Evolutionary conservation across 2,329 filamentous ascomycete genomes (phyloP).

Genomic region (Pseudocercospora pini-densiflorae): DNA sequence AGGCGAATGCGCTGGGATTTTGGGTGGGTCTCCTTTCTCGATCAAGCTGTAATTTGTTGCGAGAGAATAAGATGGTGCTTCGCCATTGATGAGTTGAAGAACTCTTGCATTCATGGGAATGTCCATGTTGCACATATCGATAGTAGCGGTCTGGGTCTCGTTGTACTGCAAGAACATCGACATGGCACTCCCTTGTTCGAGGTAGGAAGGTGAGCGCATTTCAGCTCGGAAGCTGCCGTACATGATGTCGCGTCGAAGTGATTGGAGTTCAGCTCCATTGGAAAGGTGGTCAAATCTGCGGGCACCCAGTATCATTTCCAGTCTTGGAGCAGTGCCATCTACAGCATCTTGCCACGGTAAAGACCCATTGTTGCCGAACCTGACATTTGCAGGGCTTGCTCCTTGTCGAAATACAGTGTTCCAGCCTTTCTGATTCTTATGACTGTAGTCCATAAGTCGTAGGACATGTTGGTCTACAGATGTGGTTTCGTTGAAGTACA

Average conservation of each 20-base stretch:
- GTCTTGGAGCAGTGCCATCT: slow-evolving; percentile 25
- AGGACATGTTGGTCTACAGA: slow-evolving; percentile 43
- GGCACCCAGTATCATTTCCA: slow-evolving; percentile 29
- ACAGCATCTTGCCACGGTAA: slow-evolving; percentile 28
- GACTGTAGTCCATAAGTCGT: slow-evolving; percentile 45
- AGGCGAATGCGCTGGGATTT: slow-evolving; percentile 41
- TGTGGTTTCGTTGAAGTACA: slow-evolving; percentile 57
- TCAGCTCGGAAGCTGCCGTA: slow-evolving; percentile 53
- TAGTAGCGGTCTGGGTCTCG: slow-evolving; percentile 47
- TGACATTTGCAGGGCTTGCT: slow-evolving; percentile 47
- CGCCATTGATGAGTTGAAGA: slow-evolving; percentile 31
- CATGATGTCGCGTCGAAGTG: slow-evolving; percentile 51
- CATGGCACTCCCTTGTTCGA: slow-evolving; percentile 48
- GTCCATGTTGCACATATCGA: slow-evolving; percentile 53
- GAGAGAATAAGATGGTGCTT: slow-evolving; percentile 28
- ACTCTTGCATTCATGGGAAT: slow-evolving; percentile 30
- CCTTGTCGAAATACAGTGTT: slow-evolving; percentile 51
- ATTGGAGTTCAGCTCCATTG: slow-evolving; percentile 49
- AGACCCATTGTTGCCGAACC: slow-evolving; percentile 38
- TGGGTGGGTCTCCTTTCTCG: slow-evolving; percentile 35
- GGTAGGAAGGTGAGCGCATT: slow-evolving; percentile 46
- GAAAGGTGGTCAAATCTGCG: slow-evolving; percentile 45
- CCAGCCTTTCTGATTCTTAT: slow-evolving; percentile 54
- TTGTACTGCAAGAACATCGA: slow-evolving; percentile 55
- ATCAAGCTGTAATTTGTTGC: slow-evolving; percentile 48